Percentiles rank a stretch among this genome's conserved stretches.
Conservation (phyloP, 1,284 basidiomycete genomes). For the Tilletia walkeri region DNA sequence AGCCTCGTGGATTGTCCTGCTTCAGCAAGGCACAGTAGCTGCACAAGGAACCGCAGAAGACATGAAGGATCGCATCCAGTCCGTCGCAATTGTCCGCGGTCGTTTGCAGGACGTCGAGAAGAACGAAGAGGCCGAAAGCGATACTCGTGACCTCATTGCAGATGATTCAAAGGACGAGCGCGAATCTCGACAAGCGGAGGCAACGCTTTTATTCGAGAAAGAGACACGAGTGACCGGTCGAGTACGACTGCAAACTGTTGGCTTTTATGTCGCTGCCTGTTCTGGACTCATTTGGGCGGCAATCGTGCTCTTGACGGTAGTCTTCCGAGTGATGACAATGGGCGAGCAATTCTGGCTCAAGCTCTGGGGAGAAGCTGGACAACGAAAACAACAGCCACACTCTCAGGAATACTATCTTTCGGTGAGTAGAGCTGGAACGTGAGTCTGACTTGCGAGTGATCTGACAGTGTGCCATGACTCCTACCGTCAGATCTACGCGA, state of each 20-base stretch:
- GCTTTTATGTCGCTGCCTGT: constrained; percentile 35
- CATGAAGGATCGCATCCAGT: neutral
- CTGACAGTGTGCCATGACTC: constrained; percentile 24
- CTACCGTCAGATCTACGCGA: constrained; percentile 32
- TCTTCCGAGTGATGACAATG: constrained; percentile 28
- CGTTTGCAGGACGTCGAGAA: neutral
- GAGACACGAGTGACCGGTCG: constrained; percentile 28
- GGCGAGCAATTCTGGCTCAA: constrained; percentile 47
- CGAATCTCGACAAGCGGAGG: constrained; percentile 17
- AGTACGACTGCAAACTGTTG: neutral
- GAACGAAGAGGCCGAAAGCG: neutral
- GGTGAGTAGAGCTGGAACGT: neutral
- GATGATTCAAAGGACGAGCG: constrained; percentile 6
- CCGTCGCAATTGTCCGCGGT: neutral
- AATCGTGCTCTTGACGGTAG: constrained; percentile 29
- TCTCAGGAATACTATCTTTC: neutral
- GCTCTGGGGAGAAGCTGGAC: constrained; percentile 42
- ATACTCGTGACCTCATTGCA: neutral
- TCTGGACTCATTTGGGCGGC: constrained; percentile 21
- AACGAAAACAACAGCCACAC: neutral
- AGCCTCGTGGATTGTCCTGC: constrained; percentile 4
- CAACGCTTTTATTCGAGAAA: constrained; percentile 36
- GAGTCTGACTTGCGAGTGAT: constrained; percentile 22
- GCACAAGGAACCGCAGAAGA: constrained; percentile 9
- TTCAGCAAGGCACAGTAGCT: neutral